These are phyloP conservation scores for Venturia nashicola DNA, from an alignment of 2,329 filamentous ascomycete genomes.

Conservation along the genomic window DNA sequence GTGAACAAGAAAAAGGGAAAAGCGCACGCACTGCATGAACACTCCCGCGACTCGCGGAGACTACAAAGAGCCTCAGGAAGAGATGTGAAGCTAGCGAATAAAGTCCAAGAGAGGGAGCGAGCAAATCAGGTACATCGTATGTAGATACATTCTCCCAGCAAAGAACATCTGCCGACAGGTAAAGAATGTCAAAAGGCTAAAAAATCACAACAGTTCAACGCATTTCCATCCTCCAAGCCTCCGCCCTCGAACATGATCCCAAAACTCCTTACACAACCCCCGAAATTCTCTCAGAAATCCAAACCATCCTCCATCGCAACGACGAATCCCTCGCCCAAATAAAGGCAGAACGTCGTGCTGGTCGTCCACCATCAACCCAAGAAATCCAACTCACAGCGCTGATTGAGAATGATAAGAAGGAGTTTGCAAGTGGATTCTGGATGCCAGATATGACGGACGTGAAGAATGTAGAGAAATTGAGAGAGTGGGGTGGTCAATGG, in stretches of 20 bases:
- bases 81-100: constrained; percentile 69
- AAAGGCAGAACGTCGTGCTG: constrained; percentile 60
- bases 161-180: constrained; percentile 18
- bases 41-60: constrained; percentile 74
- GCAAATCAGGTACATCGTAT: constrained; percentile 62
- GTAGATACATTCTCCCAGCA: constrained; percentile 16
- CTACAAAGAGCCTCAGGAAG: constrained; percentile 67
- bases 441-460: constrained; percentile 63
- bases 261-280: neutral
- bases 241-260: neutral
- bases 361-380: constrained; percentile 62
- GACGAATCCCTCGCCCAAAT: constrained; percentile 57
- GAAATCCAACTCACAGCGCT: constrained; percentile 68
- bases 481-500: constrained; percentile 76
- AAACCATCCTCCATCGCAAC: constrained; percentile 45
- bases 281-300: constrained; percentile 26
- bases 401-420: constrained; percentile 58
- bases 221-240: constrained; percentile 26
- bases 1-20: constrained; percentile 78
- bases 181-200: constrained; percentile 15
- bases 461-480: constrained; percentile 52
- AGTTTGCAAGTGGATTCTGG: constrained; percentile 78
- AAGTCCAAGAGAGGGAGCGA: constrained; percentile 57
- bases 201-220: constrained; percentile 27
- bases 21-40: constrained; percentile 68